Conservation (phyloP, 306 rosid species). For the Cotoneaster glaucophyllus region DNA sequence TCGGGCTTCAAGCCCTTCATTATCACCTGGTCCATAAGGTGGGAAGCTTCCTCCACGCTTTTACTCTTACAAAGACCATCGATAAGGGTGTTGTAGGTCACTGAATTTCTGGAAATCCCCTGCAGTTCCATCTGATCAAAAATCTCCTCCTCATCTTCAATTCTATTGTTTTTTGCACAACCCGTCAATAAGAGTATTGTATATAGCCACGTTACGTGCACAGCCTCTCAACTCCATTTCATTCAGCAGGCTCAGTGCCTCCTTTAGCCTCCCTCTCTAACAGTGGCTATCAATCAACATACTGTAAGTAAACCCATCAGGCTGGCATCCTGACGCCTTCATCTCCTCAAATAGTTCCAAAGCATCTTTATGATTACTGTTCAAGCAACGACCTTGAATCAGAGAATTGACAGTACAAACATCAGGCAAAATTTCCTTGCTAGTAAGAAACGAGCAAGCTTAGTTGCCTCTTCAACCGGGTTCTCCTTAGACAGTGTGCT, state of each 20-base stretch:
- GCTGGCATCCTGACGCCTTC: conserved; percentile 63
- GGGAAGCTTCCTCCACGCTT: conserved; percentile 83
- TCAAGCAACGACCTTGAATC: conserved; percentile 72
- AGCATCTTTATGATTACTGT: conserved; percentile 47
- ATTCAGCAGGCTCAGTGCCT: conserved; percentile 57
- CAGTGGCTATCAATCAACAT: conserved; percentile 70
- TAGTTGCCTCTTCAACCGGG: conserved; percentile 69
- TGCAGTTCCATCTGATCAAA: conserved; percentile 93
- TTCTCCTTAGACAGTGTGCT: conserved; percentile 69
- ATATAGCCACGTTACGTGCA: conserved; percentile 65
- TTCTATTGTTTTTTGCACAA: conserved; percentile 69
- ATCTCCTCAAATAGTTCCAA: conserved; percentile 81
- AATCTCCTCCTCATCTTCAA: conserved; percentile 78
- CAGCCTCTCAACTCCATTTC: conserved; percentile 83
- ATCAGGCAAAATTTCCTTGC: conserved; percentile 77
- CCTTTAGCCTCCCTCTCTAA: conserved; percentile 45
- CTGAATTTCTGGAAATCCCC: conserved; percentile 77
- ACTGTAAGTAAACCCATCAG: conserved; percentile 78
- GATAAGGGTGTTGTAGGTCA: conserved; percentile 77
- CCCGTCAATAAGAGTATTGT: conserved; percentile 79
- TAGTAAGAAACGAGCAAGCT: conserved; percentile 50
- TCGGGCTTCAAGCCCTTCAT: conserved; percentile 81
- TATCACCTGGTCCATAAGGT: conserved; percentile 94
- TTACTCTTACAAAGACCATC: conserved; percentile 71
- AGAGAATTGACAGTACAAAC: conserved; percentile 80